phyloP scores from a whole-genome alignment of 768 basidiomycete species.

The Boletus eberwhitei region DNA sequence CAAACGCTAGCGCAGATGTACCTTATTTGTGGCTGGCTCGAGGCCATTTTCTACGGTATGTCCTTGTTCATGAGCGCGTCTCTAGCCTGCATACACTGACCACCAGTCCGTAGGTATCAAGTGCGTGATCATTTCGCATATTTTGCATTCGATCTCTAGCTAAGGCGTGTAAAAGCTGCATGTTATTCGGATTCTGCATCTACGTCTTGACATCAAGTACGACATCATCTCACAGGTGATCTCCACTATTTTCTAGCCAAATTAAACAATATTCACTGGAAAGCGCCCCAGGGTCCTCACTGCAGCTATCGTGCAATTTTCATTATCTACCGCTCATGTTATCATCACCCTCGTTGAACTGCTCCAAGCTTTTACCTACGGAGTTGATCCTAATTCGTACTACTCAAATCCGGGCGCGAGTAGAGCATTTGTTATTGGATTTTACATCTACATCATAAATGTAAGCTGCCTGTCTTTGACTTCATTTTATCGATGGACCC shows the following conservation, averaged over 20 bases:
- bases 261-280: neutral
- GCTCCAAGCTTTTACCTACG: slow-evolving; percentile 13
- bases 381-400: slow-evolving; percentile 2
- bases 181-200: slow-evolving; percentile 13
- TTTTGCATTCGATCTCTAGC: neutral
- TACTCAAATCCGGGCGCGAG: slow-evolving; percentile 5
- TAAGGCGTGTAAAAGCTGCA: slow-evolving; percentile 6
- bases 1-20: slow-evolving; percentile 17
- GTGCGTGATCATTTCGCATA: neutral
- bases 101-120: slow-evolving; percentile 4
- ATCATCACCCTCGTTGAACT: slow-evolving; percentile 11
- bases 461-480: slow-evolving; percentile 5
- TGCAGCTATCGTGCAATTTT: slow-evolving; percentile 16
- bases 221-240: slow-evolving; percentile 6
- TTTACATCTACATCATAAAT: slow-evolving; percentile 20
- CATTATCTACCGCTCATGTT: slow-evolving; percentile 13
- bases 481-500: neutral
- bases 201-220: slow-evolving; percentile 1
- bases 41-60: slow-evolving; percentile 19
- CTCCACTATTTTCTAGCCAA: neutral
- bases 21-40: slow-evolving; percentile 14
- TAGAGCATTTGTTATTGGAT: slow-evolving; percentile 9
- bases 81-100: neutral
- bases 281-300: slow-evolving; percentile 2
- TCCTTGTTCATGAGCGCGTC: neutral